Evolutionary conservation across 2,329 filamentous ascomycete species (phyloP), one percentile per base, ranked within the genome.

Genomic region (Fusarium verrucosum): DNA sequence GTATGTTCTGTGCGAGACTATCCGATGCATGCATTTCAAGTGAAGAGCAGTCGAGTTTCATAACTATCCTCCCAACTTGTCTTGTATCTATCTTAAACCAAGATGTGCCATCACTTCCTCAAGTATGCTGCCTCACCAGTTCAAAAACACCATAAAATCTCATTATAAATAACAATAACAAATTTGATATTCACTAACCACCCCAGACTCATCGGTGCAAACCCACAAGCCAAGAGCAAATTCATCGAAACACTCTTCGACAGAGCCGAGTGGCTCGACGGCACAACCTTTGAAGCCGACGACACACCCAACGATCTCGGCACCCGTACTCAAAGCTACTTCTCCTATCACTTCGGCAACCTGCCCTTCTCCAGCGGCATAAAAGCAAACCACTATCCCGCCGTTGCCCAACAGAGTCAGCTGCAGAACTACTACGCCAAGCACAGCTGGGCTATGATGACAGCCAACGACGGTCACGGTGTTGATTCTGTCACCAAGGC

Each of bases 401-500:
- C 44, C 2, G 36, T 33, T 10, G 55, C 61, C 3, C 62, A 65
- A 10, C 46, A 36, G 4, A 28, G 42, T 1, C 60, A 65, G 3
- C 10, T 65, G 0, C 41, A 51, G 7, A 65, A 61, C 11, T 65
- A 65, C 37, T 57, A 61, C 11, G 45, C 60, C 19, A 45, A 46
- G 25, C 44, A 65, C 5, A 65, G 45, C 20, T 57, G 55, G 62
- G 25, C 50, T 2, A 65, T 65, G 60, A 61, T 65, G 61, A 61
- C 55, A 3, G 55, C 62, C 4, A 65, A 49, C 20, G 60, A 65
- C 3, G 50, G 60, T 0, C 50, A 56, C 8, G 60, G 55, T 0
- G 50, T 57, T 0, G 60, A 59, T 3, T 65, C 62, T 11, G 60
- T 61, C 16, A 65, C 45, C 0, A 65, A 47, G 4, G 55, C 50